phyloP scores from a whole-genome alignment of 306 rosid species.

The Glycine soja region DNA sequence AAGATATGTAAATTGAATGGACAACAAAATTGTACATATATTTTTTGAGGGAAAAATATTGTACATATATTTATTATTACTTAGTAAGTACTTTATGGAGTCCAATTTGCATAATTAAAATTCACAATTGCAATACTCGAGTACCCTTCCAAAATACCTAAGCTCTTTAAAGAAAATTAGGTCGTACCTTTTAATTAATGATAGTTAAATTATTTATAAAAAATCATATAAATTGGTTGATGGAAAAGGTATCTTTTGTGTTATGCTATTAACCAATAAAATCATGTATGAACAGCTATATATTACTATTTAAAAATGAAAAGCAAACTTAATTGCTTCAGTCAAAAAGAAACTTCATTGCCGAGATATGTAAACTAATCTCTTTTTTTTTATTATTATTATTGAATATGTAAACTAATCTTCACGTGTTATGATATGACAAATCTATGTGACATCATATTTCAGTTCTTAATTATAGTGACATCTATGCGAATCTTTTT shows the following conservation, averaged over 20 bases:
- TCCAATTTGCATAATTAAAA: too few relatives aligned
- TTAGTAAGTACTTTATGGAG: too few relatives aligned
- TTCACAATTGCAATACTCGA: too few relatives aligned
- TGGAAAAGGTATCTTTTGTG: background rate
- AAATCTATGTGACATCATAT: slow-evolving; percentile 1
- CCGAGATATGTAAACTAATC: too few relatives aligned
- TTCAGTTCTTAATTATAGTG: background rate
- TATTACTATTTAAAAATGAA: background rate
- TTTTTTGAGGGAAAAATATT: too few relatives aligned
- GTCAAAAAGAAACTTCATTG: too few relatives aligned
- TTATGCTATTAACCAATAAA: background rate
- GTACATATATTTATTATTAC: too few relatives aligned
- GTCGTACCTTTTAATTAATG: background rate
- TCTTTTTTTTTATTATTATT: too few relatives aligned
- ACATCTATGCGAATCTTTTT: background rate
- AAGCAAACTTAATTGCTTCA: background rate
- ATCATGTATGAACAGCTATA: background rate
- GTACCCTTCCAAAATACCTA: too few relatives aligned
- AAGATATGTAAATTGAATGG: too few relatives aligned
- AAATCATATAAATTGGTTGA: background rate
- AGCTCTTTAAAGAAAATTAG: too few relatives aligned
- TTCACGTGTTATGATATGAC: slow-evolving; percentile 12
- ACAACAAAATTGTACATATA: too few relatives aligned
- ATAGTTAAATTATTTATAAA: background rate
- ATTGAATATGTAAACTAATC: background rate